Percentiles rank a stretch among this genome's conserved stretches.
Evolutionary conservation across 148 eudicot genomes (phyloP).

Genomic region (Salicornia ramosissima): DNA sequence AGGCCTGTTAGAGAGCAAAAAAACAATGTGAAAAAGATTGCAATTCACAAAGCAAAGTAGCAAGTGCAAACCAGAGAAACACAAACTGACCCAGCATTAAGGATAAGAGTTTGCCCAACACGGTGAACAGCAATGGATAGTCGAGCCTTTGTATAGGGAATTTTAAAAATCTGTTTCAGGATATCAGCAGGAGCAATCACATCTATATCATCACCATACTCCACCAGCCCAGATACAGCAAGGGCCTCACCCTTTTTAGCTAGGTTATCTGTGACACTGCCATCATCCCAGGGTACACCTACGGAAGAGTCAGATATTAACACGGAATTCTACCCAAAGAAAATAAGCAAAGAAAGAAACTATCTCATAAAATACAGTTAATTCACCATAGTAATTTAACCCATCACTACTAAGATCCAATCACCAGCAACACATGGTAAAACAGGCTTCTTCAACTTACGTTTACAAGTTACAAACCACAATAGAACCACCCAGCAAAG

Average conservation of each 20-base stretch:
- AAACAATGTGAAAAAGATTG: constrained; percentile 6
- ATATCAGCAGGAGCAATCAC: constrained; percentile 95
- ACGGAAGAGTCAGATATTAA: constrained; percentile 18
- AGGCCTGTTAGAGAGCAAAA: constrained; percentile 50
- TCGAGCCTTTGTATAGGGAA: constrained; percentile 88
- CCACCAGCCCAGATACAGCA: constrained; percentile 88
- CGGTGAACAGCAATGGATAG: constrained; percentile 95
- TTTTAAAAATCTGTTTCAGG: constrained; percentile 90
- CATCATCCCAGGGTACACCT: constrained; percentile 76
- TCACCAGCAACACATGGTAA: neutral
- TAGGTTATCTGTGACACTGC: constrained; percentile 46
- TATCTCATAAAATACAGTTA: too few relatives aligned
- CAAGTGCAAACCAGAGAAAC: neutral
- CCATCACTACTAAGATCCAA: neutral
- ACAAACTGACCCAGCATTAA: constrained; percentile 74
- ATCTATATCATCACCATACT: constrained; percentile 90
- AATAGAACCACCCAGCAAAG: neutral
- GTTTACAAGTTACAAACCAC: neutral
- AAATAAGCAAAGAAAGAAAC: neutral
- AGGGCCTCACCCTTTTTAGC: constrained; percentile 84
- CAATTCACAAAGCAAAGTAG: neutral
- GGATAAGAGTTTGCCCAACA: constrained; percentile 75
- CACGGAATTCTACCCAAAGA: neutral
- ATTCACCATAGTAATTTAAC: neutral
- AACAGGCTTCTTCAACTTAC: neutral